These are phyloP conservation scores for Cadophora malorum DNA, from an alignment of 2,329 filamentous ascomycete species.

Conservation along the genomic window DNA sequence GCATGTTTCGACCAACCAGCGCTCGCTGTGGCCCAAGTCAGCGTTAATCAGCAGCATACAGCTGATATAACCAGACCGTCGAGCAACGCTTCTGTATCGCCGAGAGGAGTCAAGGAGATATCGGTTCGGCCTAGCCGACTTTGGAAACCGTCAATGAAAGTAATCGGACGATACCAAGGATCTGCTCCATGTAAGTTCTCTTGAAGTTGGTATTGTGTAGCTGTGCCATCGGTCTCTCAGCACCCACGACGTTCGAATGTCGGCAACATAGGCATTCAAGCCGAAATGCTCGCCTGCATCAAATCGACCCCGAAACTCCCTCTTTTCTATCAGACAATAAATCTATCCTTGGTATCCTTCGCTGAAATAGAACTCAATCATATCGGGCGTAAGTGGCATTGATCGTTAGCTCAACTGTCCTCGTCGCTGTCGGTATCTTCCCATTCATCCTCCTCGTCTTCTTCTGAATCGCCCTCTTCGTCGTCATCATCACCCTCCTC, in stretches of 20 bases:
- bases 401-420: not conserved
- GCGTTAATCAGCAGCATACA: not conserved
- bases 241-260: no score
- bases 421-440: constrained; percentile 21
- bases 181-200: not conserved
- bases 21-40: not conserved
- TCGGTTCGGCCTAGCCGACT: not conserved
- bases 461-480: constrained; percentile 16
- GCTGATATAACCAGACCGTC: not conserved
- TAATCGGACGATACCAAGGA: not conserved
- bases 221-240: no score
- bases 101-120: not conserved
- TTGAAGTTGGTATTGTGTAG: not conserved
- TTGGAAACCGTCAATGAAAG: constrained; percentile 3
- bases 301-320: not conserved
- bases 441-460: constrained; percentile 19
- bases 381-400: not conserved
- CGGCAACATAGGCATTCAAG: no score
- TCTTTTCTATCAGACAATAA: not conserved
- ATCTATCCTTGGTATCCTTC: constrained; percentile 8
- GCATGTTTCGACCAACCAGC: not conserved
- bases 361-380: constrained; percentile 1
- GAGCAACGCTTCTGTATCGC: not conserved
- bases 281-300: not conserved
- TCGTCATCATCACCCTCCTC: constrained; percentile 15